Base-by-base conservation (phyloP, 1,139 yeast species). In the Meyerozyma guilliermondii region DNA sequence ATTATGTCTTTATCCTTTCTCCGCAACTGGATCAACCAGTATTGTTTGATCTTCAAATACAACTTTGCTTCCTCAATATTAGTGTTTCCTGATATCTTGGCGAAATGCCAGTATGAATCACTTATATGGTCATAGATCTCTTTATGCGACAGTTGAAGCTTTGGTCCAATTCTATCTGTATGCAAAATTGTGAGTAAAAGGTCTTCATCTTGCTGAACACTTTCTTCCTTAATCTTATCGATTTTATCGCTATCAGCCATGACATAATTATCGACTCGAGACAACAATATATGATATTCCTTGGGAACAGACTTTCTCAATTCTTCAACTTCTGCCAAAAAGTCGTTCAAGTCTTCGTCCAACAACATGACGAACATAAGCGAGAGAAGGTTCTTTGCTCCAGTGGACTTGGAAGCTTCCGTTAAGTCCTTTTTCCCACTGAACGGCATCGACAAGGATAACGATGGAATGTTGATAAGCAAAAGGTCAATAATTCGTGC, bases 401-500 rank as follows among this genome's bases (percentile, higher is more conserved):
- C 87, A 46, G 83, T 80, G 0, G 69, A 58, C 33, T 62, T 53
- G 6, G 53, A 37, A 4, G 50, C 46, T 5, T 43, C 42, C 13
- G 39, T 22, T 11, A 41, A 39, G 14, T 45, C 41, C 13, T 49
- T 46, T 30, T 52, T 51, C 30, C 46, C 43, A 1, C 65, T 39
- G 7, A 60, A 55, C 52, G 55, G 52, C 17, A 46, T 43, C 1
- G 64, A 58, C 5, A 57, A 41, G 3, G 56, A 46, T 29, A 62
- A 51, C 5, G 57, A 55, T 0, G 77, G 83, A 28, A 95, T 82
- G 52, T 84, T 88, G 17, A 89, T 86, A 62, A 91, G 76, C 48
- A 91, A 78, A 45, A 91, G 59, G 55, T 88, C 96, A 27, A 89
- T 74, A 54, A 89, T 66, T 22, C 85, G 80, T 44, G 89, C 84